Evolutionary conservation across 495 filamentous ascomycete species (phyloP).

Genomic region (Aspergillus ellipticus): DNA sequence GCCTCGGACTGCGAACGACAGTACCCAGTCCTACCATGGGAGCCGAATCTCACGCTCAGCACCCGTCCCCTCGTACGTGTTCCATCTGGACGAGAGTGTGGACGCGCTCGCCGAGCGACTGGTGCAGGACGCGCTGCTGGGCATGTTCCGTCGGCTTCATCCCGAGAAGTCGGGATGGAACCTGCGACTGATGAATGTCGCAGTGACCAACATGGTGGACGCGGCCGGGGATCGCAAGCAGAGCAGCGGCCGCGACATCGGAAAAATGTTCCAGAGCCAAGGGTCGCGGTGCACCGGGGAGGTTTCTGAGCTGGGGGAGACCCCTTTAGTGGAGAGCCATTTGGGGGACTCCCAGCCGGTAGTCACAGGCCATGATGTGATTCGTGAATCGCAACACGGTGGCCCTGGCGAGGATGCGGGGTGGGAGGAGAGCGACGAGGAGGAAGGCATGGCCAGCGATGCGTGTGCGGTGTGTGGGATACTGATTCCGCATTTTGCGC

Average conservation of each 20-base stretch:
- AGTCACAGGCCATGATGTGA: too few relatives aligned
- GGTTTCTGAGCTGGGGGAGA: neutral
- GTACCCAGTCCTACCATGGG: slow-evolving; percentile 43
- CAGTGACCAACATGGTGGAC: slow-evolving; percentile 78
- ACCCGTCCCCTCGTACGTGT: slow-evolving; percentile 65
- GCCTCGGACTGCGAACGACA: slow-evolving; percentile 55
- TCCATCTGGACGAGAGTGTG: slow-evolving; percentile 54
- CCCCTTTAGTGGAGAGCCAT: neutral
- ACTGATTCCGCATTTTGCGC: slow-evolving; percentile 67
- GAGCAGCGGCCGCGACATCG: slow-evolving; percentile 56
- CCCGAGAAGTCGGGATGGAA: slow-evolving; percentile 69
- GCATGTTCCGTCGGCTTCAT: slow-evolving; percentile 71
- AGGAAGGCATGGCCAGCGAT: slow-evolving; percentile 33
- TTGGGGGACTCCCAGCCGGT: neutral
- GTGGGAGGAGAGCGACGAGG: slow-evolving; percentile 38
- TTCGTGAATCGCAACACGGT: too few relatives aligned
- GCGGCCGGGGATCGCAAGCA: slow-evolving; percentile 50
- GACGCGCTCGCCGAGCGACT: slow-evolving; percentile 62
- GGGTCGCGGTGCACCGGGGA: slow-evolving; percentile 47
- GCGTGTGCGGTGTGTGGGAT: slow-evolving; percentile 59
- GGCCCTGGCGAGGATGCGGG: slow-evolving; percentile 1
- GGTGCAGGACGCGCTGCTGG: slow-evolving; percentile 61
- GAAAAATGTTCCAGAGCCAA: slow-evolving; percentile 65
- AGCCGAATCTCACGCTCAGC: slow-evolving; percentile 66
- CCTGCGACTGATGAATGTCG: slow-evolving; percentile 78